These are phyloP conservation scores for Amanita rubescens DNA, from an alignment of 768 basidiomycete species.

Conservation along the genomic window DNA sequence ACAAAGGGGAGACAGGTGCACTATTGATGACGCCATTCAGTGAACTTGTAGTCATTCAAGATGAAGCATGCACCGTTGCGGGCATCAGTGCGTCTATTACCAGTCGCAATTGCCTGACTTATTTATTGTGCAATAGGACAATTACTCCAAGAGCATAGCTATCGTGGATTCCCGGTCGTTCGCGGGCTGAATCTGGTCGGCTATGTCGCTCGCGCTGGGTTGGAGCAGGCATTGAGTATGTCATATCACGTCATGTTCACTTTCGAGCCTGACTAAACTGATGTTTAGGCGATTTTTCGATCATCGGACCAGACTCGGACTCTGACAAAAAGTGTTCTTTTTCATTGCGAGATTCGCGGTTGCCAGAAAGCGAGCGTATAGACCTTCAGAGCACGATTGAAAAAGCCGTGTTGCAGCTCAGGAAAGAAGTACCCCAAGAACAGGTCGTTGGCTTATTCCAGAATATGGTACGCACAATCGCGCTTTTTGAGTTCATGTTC, in stretches of 20 bases:
- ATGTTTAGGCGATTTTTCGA: background rate
- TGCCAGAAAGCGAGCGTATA: background rate
- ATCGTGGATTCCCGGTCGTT: conserved; percentile 62
- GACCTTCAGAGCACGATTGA: conserved; percentile 23
- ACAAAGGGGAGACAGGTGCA: conserved; percentile 55
- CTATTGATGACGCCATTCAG: conserved; percentile 50
- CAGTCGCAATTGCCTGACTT: background rate
- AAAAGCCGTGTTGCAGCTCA: conserved; percentile 50
- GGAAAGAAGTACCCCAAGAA: conserved; percentile 64
- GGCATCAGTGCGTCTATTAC: conserved; percentile 35
- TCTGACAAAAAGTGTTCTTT: conserved; percentile 36
- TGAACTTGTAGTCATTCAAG: conserved; percentile 45
- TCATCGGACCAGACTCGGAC: conserved; percentile 13
- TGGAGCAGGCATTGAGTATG: conserved; percentile 33
- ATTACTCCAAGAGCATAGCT: conserved; percentile 37
- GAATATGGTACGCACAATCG: conserved; percentile 41
- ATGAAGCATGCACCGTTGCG: conserved; percentile 36
- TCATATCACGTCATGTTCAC: background rate
- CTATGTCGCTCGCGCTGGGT: conserved; percentile 50
- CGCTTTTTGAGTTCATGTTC: background rate
- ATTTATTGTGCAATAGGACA: conserved; percentile 20
- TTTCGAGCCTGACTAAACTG: background rate
- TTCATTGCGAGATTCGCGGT: conserved; percentile 14
- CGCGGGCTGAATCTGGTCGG: conserved; percentile 46
- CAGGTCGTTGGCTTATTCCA: conserved; percentile 70